Evolutionary conservation across 2,329 filamentous ascomycete genomes (phyloP).

Genomic region (Rutstroemia sp.): DNA sequence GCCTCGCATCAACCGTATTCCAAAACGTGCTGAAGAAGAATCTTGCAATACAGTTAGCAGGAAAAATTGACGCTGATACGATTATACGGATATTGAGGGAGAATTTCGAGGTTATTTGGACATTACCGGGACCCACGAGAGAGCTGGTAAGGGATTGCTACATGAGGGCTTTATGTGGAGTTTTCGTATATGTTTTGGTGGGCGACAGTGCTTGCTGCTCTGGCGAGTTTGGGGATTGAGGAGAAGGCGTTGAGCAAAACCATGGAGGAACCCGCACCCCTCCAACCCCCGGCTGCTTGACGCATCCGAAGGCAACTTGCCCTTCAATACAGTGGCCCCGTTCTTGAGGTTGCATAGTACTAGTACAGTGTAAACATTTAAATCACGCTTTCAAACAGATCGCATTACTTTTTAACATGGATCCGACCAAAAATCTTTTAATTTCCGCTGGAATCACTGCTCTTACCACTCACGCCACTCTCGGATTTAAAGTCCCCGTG

Average conservation of each 20-base stretch:
- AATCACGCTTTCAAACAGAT: no score
- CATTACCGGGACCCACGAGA: neutral
- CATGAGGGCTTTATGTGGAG: neutral
- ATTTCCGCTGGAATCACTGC: no score
- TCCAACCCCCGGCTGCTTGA: no score
- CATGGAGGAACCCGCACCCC: neutral
- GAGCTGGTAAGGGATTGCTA: neutral
- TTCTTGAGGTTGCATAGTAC: no score
- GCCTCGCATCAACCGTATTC: slow-evolving; percentile 22
- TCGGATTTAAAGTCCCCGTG: no score
- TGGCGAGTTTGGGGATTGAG: neutral
- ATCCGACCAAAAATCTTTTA: no score
- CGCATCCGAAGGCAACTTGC: no score
- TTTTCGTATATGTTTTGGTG: neutral
- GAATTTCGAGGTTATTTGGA: neutral
- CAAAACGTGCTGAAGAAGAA: slow-evolving; percentile 4
- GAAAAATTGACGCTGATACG: neutral
- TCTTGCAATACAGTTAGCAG: slow-evolving; percentile 6
- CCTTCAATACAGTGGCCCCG: no score
- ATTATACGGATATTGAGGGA: neutral
- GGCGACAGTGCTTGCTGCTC: neutral
- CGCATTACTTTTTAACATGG: no score
- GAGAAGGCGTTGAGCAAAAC: neutral
- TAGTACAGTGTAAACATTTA: no score
- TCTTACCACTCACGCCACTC: no score